Evolutionary conservation across 495 filamentous ascomycete genomes (phyloP).

Genomic region (Podospora sp.): DNA sequence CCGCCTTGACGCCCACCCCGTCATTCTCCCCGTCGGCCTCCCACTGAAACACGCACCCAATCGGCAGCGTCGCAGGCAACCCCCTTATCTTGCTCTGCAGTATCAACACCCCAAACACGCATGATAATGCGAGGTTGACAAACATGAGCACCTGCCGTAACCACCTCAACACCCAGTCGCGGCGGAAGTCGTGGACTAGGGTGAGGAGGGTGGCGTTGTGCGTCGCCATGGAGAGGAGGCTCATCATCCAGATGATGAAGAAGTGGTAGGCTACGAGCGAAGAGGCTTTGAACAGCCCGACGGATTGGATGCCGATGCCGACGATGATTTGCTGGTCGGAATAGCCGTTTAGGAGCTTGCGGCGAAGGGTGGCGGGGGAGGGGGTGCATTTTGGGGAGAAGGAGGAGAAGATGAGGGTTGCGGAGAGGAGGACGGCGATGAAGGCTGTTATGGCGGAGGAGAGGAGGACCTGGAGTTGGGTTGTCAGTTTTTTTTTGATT

Average conservation of each 20-base stretch:
- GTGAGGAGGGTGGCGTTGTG: slow-evolving; percentile 59
- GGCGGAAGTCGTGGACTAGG: slow-evolving; percentile 60
- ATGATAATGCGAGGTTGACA: slow-evolving; percentile 55
- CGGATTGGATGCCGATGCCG: slow-evolving; percentile 60
- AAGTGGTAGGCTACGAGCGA: slow-evolving; percentile 62
- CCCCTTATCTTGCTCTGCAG: slow-evolving; percentile 49
- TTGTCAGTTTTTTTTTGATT: too few relatives aligned
- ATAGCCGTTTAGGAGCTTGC: slow-evolving; percentile 60
- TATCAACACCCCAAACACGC: slow-evolving; percentile 53
- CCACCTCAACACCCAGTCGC: slow-evolving; percentile 64
- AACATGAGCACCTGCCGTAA: slow-evolving; percentile 62
- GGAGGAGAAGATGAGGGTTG: slow-evolving; percentile 53
- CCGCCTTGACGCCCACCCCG: slow-evolving; percentile 32
- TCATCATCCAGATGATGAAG: slow-evolving; percentile 65
- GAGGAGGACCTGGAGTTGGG: slow-evolving; percentile 49
- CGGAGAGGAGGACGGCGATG: slow-evolving; percentile 48
- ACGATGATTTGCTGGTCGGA: slow-evolving; percentile 64
- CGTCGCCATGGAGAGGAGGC: slow-evolving; percentile 58
- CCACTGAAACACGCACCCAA: slow-evolving; percentile 52
- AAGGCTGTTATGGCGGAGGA: slow-evolving; percentile 61
- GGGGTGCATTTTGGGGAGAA: slow-evolving; percentile 27
- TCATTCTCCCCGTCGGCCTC: slow-evolving; percentile 27
- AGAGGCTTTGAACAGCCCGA: slow-evolving; percentile 53
- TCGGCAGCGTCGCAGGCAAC: slow-evolving; percentile 52
- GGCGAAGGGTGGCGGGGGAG: slow-evolving; percentile 47